Base-by-base conservation (phyloP, 805 yeast genomes). In the fission yeast (Schizosaccharomyces pombe) region DNA sequence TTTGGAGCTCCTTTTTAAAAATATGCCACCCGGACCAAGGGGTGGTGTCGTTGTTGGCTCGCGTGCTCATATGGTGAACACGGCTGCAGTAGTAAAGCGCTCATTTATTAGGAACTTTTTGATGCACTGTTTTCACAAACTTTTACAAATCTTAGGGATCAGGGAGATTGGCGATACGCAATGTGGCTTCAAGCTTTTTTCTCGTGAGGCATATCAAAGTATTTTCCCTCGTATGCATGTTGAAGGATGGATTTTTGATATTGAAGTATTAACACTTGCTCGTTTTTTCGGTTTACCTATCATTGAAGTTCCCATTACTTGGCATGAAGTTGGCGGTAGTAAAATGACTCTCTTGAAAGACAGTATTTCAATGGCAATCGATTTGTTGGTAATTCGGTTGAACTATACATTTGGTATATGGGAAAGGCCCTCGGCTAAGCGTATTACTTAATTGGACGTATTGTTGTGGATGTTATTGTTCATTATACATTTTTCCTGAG, bases 231-330 rank as follows among this genome's bases (percentile, higher is more conserved):
- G 75, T 59, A 76, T 91, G 82, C 96, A 89, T 65, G 89, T 94
- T 9, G 98, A 91, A 67, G 80, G 97, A 54, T 91, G 98, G 98
- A 91, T 91, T 37, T 91, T 91, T 67, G 98, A 91, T 64, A 96
- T 91, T 32, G 98, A 91, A 68, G 76, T 89, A 14, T 71, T 91
- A 59, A 75, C 91, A 55, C 69, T 91, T 57, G 95, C 87, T 1
- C 75, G 77, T 60, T 71, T 83, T 58, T 85, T 85, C 64, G 61
- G 67, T 0, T 78, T 89, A 40, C 72, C 75, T 2, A 72, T 87
- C 52, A 69, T 67, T 54, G 98, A 91, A 68, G 76, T 87, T 19
- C 78, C 95, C 8, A 85, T 91, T 40, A 82, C 82, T 57, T 91
- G 98, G 98, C 95, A 86, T 67, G 98, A 91, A 67, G 91, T 91